Percentiles rank a stretch among this genome's conserved stretches.
phyloP scores from a whole-genome alignment of 257 asterid species.

The Avicennia marina region DNA sequence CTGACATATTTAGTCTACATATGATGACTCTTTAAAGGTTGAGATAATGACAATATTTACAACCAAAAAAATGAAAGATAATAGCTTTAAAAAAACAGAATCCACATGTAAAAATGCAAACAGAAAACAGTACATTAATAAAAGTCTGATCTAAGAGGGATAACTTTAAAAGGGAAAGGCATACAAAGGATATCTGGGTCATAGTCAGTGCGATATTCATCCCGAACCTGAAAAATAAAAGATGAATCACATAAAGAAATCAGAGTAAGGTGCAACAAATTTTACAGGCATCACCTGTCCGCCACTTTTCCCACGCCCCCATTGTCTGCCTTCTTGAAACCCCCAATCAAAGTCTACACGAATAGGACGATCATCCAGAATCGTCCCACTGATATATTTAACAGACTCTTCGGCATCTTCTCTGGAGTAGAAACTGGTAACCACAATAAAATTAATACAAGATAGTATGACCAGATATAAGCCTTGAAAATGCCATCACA shows the following conservation, averaged over 20 bases:
- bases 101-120: not conserved
- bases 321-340: constrained; percentile 93
- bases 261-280: constrained; percentile 8
- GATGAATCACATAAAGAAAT: constrained; percentile 11
- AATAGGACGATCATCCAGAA: constrained; percentile 97
- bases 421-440: constrained; percentile 87
- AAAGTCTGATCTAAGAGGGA: not conserved
- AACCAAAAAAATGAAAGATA: too few species aligned
- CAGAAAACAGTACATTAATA: not conserved
- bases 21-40: too few species aligned
- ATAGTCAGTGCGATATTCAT: constrained; percentile 97
- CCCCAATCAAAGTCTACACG: constrained; percentile 99
- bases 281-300: constrained; percentile 64
- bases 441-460: not conserved
- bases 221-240: constrained; percentile 71
- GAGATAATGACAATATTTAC: too few species aligned
- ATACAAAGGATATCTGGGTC: constrained; percentile 99
- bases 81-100: too few species aligned
- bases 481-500: too few species aligned
- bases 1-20: not conserved
- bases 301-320: constrained; percentile 99
- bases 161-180: too few species aligned
- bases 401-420: constrained; percentile 89
- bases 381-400: constrained; percentile 91
- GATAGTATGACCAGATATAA: not conserved